A percentile compares a stretch with the other conserved stretches of the same genome.
Evolutionary conservation across 2,329 filamentous ascomycete genomes (phyloP).

Genomic region (Anthostomella pinea): DNA sequence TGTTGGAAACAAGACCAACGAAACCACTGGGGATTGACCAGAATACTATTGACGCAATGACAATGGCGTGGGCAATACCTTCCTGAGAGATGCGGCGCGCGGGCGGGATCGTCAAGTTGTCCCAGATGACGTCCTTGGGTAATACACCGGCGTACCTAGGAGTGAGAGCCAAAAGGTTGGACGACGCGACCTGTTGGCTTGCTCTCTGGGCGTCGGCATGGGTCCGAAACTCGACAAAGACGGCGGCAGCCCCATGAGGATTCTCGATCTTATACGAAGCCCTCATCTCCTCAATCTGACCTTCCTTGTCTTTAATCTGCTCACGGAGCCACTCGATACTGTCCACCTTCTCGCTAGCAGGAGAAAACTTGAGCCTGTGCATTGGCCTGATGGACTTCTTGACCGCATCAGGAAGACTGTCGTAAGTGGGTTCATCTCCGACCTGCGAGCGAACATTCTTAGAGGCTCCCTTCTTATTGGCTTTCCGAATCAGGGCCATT

Average conservation of each 20-base stretch:
- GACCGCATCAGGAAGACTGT: slow-evolving; percentile 21
- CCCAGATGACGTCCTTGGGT: slow-evolving; percentile 83
- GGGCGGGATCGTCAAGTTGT: slow-evolving; percentile 58
- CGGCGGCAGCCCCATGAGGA: slow-evolving; percentile 52
- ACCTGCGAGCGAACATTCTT: slow-evolving; percentile 14
- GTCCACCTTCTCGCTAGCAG: slow-evolving; percentile 74
- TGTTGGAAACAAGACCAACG: slow-evolving; percentile 82
- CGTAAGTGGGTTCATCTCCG: slow-evolving; percentile 10
- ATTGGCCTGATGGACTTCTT: slow-evolving; percentile 26
- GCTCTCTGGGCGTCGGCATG: slow-evolving; percentile 83
- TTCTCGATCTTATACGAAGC: slow-evolving; percentile 19
- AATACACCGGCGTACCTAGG: slow-evolving; percentile 55
- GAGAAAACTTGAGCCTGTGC: slow-evolving; percentile 63
- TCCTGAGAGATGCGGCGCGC: slow-evolving; percentile 27
- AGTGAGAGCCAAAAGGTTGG: slow-evolving; percentile 22
- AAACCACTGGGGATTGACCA: slow-evolving; percentile 76
- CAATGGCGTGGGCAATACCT: slow-evolving; percentile 62
- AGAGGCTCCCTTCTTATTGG: slow-evolving; percentile 58
- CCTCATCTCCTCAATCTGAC: slow-evolving; percentile 40
- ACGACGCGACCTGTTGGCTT: slow-evolving; percentile 54
- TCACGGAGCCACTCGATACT: slow-evolving; percentile 81
- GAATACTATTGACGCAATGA: slow-evolving; percentile 76
- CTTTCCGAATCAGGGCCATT: slow-evolving; percentile 73
- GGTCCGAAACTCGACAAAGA: slow-evolving; percentile 89
- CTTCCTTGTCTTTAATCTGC: slow-evolving; percentile 49